A percentile compares a stretch with the other conserved stretches of the same genome.
These are phyloP conservation scores for Oidium heveae DNA, from an alignment of 2,329 filamentous ascomycete species.

Conservation along the genomic window DNA sequence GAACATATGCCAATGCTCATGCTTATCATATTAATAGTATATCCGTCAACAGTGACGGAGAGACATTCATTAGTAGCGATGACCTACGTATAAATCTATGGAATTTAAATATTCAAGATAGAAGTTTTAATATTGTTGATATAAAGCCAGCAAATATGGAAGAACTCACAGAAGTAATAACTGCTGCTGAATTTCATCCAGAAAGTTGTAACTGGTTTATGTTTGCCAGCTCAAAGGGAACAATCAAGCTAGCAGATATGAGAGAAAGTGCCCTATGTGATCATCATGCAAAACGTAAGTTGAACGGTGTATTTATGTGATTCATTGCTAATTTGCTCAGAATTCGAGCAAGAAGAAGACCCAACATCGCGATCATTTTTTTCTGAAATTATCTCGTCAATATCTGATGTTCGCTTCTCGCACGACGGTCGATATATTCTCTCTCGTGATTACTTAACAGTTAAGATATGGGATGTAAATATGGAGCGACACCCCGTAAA, in stretches of 20 bases:
- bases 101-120: conserved; percentile 98
- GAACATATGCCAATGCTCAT: conserved; percentile 94
- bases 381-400: conserved; percentile 97
- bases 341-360: conserved; percentile 98
- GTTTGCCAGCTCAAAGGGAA: conserved; percentile 97
- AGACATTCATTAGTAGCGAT: conserved; percentile 98
- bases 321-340: conserved; percentile 24
- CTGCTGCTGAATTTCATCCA: conserved; percentile 91
- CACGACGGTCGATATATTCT: conserved; percentile 91
- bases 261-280: conserved; percentile 89
- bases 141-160: conserved; percentile 99
- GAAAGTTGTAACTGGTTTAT: conserved; percentile 99
- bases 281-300: conserved; percentile 68
- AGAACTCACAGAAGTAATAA: conserved; percentile 95
- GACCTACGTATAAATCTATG: conserved; percentile 94
- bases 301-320: not conserved
- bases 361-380: conserved; percentile 95
- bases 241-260: conserved; percentile 98
- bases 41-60: conserved; percentile 97
- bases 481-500: conserved; percentile 97
- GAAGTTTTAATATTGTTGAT: conserved; percentile 99
- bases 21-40: conserved; percentile 99
- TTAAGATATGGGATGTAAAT: conserved; percentile 99
- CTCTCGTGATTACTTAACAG: conserved; percentile 89
- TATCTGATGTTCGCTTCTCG: conserved; percentile 94